These are phyloP conservation scores for Ramaria sp. DNA, from an alignment of 768 basidiomycete genomes.

Conservation along the genomic window DNA sequence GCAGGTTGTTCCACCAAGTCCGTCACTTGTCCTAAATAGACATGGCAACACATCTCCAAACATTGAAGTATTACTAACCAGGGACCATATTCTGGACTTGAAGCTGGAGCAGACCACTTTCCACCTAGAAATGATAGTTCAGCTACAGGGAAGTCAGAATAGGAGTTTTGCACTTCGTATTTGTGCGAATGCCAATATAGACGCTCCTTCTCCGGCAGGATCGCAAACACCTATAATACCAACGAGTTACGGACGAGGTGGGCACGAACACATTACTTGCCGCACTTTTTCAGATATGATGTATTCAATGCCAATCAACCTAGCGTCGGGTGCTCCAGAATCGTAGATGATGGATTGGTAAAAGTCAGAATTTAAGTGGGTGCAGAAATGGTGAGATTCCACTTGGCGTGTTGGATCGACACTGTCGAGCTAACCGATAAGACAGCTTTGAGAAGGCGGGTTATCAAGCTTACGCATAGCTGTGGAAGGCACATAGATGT, in stretches of 20 bases:
- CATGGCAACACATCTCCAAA: background rate
- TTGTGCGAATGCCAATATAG: slow-evolving; percentile 46
- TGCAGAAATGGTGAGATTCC: slow-evolving; percentile 35
- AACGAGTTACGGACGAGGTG: background rate
- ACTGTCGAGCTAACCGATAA: background rate
- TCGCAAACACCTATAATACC: slow-evolving; percentile 22
- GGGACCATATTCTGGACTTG: slow-evolving; percentile 20
- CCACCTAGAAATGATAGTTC: slow-evolving; percentile 15
- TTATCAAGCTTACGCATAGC: slow-evolving; percentile 18
- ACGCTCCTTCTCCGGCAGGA: slow-evolving; percentile 34
- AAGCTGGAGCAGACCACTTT: slow-evolving; percentile 24
- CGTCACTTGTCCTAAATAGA: slow-evolving; percentile 18
- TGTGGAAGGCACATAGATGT: slow-evolving; percentile 26
- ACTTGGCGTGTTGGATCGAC: slow-evolving; percentile 20
- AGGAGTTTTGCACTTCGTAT: slow-evolving; percentile 25
- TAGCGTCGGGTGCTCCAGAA: slow-evolving; percentile 31
- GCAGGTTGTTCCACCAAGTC: slow-evolving; percentile 26
- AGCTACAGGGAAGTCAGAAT: background rate
- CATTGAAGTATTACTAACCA: slow-evolving; percentile 6
- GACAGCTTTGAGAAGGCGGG: too few relatives aligned
- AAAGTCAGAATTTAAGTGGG: slow-evolving; percentile 26
- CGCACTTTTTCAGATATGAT: slow-evolving; percentile 31
- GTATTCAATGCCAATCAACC: slow-evolving; percentile 45
- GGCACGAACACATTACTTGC: too few relatives aligned
- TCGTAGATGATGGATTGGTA: slow-evolving; percentile 38